Evolutionary conservation across 352 stramenopile species (phyloP).

Genomic region (Blastocystis sp.): DNA sequence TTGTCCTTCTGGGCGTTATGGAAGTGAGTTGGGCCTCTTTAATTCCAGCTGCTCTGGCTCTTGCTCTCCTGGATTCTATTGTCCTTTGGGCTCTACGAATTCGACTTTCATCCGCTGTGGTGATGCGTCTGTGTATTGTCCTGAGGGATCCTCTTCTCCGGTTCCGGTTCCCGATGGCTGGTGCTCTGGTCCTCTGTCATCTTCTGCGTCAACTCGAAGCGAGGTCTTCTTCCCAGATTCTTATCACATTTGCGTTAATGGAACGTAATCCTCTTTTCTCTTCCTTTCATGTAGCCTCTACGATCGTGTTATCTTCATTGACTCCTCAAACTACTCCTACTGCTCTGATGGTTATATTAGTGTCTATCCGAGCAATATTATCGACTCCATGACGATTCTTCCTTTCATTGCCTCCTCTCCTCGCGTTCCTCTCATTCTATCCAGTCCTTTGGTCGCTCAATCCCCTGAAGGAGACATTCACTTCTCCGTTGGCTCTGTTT

Average conservation of each 20-base stretch:
- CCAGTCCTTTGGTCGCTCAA: not conserved
- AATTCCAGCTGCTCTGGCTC: not conserved
- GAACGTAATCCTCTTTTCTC: not conserved
- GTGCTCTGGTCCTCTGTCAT: not conserved
- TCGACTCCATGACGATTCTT: not conserved
- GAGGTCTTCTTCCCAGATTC: not conserved
- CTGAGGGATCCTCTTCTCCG: not conserved
- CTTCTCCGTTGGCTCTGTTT: not conserved
- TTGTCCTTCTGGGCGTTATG: not conserved
- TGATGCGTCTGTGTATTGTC: not conserved
- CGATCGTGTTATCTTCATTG: not conserved
- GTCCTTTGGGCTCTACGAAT: not conserved
- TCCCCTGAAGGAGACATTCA: not conserved
- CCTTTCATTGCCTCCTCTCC: not conserved
- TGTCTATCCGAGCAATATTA: not conserved
- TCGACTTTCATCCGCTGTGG: not conserved
- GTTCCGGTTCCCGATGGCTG: not conserved
- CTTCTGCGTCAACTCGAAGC: not conserved
- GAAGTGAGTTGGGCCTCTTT: not conserved
- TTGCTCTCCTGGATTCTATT: conserved; percentile 9
- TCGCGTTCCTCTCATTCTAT: too few relatives aligned
- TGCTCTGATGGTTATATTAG: not conserved
- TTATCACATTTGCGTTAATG: not conserved
- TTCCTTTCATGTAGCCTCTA: not conserved
- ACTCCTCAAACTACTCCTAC: not conserved